phyloP scores from a whole-genome alignment of 164 flowering plant genomes.

The Nymphaea thermarum region DNA sequence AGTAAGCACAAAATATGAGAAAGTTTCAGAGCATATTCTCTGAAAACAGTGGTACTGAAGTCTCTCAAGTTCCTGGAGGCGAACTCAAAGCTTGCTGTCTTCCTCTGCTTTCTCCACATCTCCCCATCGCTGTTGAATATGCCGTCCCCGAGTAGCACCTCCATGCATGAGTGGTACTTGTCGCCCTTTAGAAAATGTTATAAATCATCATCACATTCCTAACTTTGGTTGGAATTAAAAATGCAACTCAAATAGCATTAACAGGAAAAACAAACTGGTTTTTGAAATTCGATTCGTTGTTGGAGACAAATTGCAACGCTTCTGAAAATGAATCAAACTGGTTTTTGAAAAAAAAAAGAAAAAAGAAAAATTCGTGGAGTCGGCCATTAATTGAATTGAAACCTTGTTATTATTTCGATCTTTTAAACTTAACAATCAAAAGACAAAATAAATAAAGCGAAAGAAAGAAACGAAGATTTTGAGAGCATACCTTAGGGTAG shows the following conservation, averaged over 20 bases:
- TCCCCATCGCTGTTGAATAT: constrained; percentile 96
- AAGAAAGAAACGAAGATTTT: neutral
- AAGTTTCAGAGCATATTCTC: constrained; percentile 75
- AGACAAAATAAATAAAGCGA: neutral
- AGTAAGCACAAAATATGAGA: constrained; percentile 44
- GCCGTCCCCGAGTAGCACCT: constrained; percentile 87
- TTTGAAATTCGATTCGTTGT: too few species aligned
- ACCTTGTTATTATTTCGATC: too few species aligned
- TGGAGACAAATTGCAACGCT: too few species aligned
- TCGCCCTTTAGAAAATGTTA: constrained; percentile 40
- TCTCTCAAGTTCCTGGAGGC: constrained; percentile 91
- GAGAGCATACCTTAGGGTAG: constrained; percentile 67
- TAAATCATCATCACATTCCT: neutral
- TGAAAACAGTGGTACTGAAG: constrained; percentile 76
- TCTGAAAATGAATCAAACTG: neutral
- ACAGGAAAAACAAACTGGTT: neutral
- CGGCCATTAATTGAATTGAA: too few species aligned
- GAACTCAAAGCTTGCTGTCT: constrained; percentile 91
- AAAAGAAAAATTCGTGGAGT: too few species aligned
- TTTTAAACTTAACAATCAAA: neutral
- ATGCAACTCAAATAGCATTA: too few species aligned
- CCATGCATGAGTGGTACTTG: constrained; percentile 89
- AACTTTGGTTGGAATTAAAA: neutral
- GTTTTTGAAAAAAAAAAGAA: neutral
- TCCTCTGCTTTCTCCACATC: constrained; percentile 78